Percentiles rank a stretch among this genome's conserved stretches.
Conservation (phyloP, 2,329 filamentous ascomycete species). For the Aspergillus neotritici region DNA sequence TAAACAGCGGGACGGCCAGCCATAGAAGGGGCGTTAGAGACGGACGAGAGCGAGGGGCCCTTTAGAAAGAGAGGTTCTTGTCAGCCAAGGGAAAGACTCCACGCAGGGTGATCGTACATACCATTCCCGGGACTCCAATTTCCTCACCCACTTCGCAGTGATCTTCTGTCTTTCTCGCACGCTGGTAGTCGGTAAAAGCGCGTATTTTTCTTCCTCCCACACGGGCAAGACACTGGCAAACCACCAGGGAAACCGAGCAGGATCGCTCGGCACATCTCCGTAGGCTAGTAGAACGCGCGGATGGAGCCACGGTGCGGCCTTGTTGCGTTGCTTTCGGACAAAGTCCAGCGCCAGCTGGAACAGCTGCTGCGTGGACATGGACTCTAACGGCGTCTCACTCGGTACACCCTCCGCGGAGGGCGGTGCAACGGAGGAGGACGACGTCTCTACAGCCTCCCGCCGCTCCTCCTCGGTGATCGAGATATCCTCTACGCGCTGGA, state of each 20-base stretch:
- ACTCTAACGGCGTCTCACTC: constrained; percentile 29
- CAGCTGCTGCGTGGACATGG: constrained; percentile 64
- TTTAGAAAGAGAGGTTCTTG: constrained; percentile 11
- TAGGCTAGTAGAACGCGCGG: constrained; percentile 67
- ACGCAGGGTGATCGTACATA: constrained; percentile 43
- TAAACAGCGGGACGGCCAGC: constrained; percentile 38
- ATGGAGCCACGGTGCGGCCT: constrained; percentile 69
- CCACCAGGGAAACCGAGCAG: constrained; percentile 81
- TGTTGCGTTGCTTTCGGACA: constrained; percentile 60
- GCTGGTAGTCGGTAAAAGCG: constrained; percentile 64
- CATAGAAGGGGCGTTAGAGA: constrained; percentile 38
- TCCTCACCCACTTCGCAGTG: constrained; percentile 69
- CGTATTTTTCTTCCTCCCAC: constrained; percentile 71
- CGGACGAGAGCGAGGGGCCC: constrained; percentile 28
- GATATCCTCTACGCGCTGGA: constrained; percentile 77
- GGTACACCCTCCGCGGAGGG: constrained; percentile 15
- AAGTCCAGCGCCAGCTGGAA: constrained; percentile 63
- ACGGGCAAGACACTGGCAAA: constrained; percentile 77
- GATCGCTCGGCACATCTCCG: constrained; percentile 70
- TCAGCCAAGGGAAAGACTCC: constrained; percentile 8
- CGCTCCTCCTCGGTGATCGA: constrained; percentile 72
- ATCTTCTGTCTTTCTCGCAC: constrained; percentile 79
- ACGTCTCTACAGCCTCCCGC: constrained; percentile 64
- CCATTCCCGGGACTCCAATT: constrained; percentile 66
- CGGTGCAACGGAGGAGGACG: constrained; percentile 15